Conservation (phyloP, 108 stramenopile genomes). For the Pseudonitzschia delicatissima region DNA sequence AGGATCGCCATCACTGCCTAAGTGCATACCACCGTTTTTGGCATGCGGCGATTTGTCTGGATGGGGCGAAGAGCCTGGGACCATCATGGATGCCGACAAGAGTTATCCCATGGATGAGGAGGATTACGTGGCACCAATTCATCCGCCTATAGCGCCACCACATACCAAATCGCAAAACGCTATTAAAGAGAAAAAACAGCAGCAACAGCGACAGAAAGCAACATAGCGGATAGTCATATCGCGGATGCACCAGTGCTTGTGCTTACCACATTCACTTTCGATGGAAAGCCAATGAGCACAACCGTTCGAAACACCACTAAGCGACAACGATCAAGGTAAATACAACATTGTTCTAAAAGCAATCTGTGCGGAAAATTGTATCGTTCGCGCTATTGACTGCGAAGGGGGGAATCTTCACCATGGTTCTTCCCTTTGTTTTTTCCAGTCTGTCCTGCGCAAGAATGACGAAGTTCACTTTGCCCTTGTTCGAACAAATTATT, state of each 20-base stretch:
- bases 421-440: conserved; percentile 15
- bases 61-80: conserved; percentile 31
- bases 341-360: neutral
- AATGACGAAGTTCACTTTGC: conserved; percentile 39
- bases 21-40: conserved; percentile 69
- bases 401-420: neutral
- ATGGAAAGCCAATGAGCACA: neutral
- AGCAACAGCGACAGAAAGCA: conserved; percentile 2
- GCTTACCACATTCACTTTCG: neutral
- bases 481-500: conserved; percentile 34
- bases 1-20: conserved; percentile 14
- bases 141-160: conserved; percentile 74
- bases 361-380: neutral
- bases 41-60: conserved; percentile 67
- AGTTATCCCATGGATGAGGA: conserved; percentile 67
- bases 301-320: neutral
- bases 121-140: conserved; percentile 49
- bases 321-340: neutral
- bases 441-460: conserved; percentile 27
- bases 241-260: neutral
- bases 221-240: neutral
- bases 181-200: conserved; percentile 27
- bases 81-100: conserved; percentile 79
- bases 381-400: conserved; percentile 3
- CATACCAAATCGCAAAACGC: conserved; percentile 27